Evolutionary conservation across 2,329 filamentous ascomycete species (phyloP).

Genomic region (Penicillium sp.): DNA sequence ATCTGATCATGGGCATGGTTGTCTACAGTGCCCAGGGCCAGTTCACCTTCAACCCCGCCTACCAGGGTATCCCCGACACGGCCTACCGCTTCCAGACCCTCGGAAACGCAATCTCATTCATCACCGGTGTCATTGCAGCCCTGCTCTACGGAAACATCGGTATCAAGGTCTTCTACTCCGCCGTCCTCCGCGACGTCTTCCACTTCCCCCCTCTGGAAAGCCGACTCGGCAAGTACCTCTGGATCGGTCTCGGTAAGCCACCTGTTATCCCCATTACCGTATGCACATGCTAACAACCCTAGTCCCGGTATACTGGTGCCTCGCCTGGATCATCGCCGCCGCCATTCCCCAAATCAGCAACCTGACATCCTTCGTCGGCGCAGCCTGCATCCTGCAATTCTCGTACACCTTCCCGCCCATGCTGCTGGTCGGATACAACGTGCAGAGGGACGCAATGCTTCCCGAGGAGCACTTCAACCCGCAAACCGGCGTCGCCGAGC

Average conservation of each 20-base stretch:
- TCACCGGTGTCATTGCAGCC: constrained; percentile 15
- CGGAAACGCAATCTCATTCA: constrained; percentile 15
- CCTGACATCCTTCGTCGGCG: constrained; percentile 29
- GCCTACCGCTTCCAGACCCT: constrained; percentile 16
- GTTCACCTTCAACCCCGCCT: constrained; percentile 46
- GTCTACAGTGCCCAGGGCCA: constrained; percentile 47
- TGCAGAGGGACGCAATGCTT: constrained; percentile 28
- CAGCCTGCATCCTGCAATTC: constrained; percentile 29
- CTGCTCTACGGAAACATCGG: constrained; percentile 19
- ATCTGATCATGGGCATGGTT: constrained; percentile 34
- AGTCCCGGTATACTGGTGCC: constrained; percentile 27
- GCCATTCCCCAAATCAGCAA: constrained; percentile 29
- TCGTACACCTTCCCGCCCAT: constrained; percentile 33
- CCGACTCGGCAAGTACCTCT: constrained; percentile 13
- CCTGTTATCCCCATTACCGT: not conserved
- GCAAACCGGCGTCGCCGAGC: constrained; percentile 7
- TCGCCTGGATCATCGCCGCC: constrained; percentile 29
- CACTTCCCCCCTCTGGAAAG: constrained; percentile 12
- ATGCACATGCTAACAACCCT: not conserved
- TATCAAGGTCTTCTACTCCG: constrained; percentile 17
- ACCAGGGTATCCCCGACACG: constrained; percentile 18
- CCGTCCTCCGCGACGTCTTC: constrained; percentile 11
- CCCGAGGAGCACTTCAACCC: constrained; percentile 23
- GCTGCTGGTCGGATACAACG: constrained; percentile 28
- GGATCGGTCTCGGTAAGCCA: constrained; percentile 11